A percentile compares a stretch with the other conserved stretches of the same genome.
phyloP scores from a whole-genome alignment of 2,329 filamentous ascomycete genomes.

The Fusarium oligoseptatum region DNA sequence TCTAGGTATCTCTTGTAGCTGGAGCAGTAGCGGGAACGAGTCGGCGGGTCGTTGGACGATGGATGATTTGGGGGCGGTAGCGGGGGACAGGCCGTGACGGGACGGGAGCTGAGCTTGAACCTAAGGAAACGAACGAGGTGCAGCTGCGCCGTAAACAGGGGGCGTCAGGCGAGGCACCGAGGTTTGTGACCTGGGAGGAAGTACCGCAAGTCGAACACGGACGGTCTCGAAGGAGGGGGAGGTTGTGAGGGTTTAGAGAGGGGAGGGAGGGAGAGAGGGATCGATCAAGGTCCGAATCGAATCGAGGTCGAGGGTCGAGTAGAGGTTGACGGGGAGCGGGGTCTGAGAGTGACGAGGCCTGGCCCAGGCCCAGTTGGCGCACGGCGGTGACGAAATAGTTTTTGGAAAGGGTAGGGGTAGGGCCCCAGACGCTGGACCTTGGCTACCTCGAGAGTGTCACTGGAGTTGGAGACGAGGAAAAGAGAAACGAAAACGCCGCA shows the following conservation, averaged over 20 bases:
- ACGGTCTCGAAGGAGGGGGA: conserved; percentile 8
- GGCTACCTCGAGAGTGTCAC: background rate
- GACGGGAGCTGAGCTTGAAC: conserved; percentile 12
- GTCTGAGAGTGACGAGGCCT: conserved; percentile 34
- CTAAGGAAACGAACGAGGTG: conserved; percentile 11
- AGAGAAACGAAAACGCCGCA: conserved; percentile 27
- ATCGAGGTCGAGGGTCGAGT: conserved; percentile 23
- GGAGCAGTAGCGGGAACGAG: conserved; percentile 26
- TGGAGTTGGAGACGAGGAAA: background rate
- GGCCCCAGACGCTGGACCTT: conserved; percentile 6
- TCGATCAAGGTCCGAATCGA: conserved; percentile 24
- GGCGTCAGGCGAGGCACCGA: conserved; percentile 9
- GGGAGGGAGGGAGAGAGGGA: conserved; percentile 12
- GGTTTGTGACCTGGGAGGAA: conserved; percentile 1
- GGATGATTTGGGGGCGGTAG: conserved; percentile 43
- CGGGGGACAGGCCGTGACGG: conserved; percentile 21
- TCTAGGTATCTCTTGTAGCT: conserved; percentile 36
- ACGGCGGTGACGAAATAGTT: conserved; percentile 47
- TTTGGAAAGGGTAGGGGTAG: conserved; percentile 31
- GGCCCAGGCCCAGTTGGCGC: conserved; percentile 35
- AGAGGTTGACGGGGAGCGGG: conserved; percentile 40
- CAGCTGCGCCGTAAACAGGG: conserved; percentile 31
- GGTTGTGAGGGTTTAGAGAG: conserved; percentile 18
- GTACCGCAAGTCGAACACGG: conserved; percentile 8
- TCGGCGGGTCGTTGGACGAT: conserved; percentile 36